These are phyloP conservation scores for Xylaria grammica DNA, from an alignment of 495 filamentous ascomycete species.

Conservation along the genomic window DNA sequence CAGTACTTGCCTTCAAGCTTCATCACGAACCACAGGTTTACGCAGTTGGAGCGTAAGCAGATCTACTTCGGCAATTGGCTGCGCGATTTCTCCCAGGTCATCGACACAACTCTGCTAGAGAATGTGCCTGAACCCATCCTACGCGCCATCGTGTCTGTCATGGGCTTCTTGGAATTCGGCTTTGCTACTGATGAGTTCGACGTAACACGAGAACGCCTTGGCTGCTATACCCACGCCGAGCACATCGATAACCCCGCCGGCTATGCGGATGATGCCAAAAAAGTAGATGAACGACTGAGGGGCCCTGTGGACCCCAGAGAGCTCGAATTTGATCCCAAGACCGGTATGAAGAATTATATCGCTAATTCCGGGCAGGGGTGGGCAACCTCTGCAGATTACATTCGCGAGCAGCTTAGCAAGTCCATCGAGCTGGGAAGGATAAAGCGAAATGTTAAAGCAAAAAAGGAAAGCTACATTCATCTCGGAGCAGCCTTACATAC, in stretches of 20 bases:
- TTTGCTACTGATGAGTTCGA: conserved; percentile 86
- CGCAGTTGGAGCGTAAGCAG: conserved; percentile 76
- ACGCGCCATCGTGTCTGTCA: conserved; percentile 71
- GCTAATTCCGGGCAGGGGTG: conserved; percentile 69
- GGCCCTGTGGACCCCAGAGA: conserved; percentile 73
- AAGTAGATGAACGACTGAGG: conserved; percentile 70
- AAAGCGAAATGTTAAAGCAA: conserved; percentile 43
- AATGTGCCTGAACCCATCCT: conserved; percentile 74
- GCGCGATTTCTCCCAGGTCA: conserved; percentile 67
- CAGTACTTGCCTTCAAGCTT: conserved; percentile 63
- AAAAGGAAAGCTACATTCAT: conserved; percentile 76
- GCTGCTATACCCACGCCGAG: conserved; percentile 80
- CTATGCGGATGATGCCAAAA: conserved; percentile 73
- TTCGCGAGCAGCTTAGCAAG: conserved; percentile 65
- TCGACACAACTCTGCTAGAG: conserved; percentile 75
- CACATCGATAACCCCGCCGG: conserved; percentile 70
- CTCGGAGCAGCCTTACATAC: conserved; percentile 55
- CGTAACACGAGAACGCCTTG: conserved; percentile 79
- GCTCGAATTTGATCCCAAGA: conserved; percentile 65
- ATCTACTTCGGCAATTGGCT: conserved; percentile 79
- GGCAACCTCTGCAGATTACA: conserved; percentile 68
- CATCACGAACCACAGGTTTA: conserved; percentile 83
- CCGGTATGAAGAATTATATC: conserved; percentile 77
- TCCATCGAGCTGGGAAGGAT: conserved; percentile 68
- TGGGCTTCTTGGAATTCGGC: conserved; percentile 81